Percentiles rank a stretch among this genome's conserved stretches.
These are phyloP conservation scores for Gymnopus androsaceus DNA, from an alignment of 1,284 basidiomycete species.

Conservation along the genomic window DNA sequence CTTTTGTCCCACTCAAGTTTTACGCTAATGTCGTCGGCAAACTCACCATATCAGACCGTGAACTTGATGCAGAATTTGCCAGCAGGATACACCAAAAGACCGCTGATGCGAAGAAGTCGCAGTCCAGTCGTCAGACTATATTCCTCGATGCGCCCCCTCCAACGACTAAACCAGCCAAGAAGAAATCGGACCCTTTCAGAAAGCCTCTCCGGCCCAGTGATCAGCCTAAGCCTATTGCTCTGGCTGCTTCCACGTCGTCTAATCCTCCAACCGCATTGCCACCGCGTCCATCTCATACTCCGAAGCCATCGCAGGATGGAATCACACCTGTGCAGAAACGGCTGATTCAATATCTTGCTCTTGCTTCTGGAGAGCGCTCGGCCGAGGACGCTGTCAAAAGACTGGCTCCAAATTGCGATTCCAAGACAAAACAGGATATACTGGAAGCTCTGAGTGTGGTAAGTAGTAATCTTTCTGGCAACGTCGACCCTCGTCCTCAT, in stretches of 20 bases:
- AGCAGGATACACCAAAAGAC: conserved; percentile 59
- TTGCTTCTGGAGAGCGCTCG: conserved; percentile 44
- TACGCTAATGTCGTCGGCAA: conserved; percentile 71
- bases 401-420: conserved; percentile 37
- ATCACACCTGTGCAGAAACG: conserved; percentile 40
- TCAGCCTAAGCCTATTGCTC: conserved; percentile 22
- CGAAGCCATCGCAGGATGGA: conserved; percentile 27
- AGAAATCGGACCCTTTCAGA: conserved; percentile 33
- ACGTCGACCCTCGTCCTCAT: conserved; percentile 8
- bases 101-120: conserved; percentile 56
- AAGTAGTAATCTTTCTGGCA: conserved; percentile 21
- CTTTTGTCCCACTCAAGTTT: conserved; percentile 65
- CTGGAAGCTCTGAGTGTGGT: conserved; percentile 52
- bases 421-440: conserved; percentile 39
- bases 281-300: conserved; percentile 20
- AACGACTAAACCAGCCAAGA: conserved; percentile 35
- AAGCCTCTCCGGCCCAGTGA: conserved; percentile 36
- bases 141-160: conserved; percentile 45
- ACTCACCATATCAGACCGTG: conserved; percentile 56
- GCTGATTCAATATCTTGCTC: conserved; percentile 58
- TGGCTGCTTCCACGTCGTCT: conserved; percentile 19
- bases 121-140: conserved; percentile 52
- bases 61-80: conserved; percentile 53
- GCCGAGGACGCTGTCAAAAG: conserved; percentile 44
- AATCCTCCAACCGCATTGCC: conserved; percentile 1